Evolutionary conservation across 352 stramenopile genomes (phyloP).

Genomic region (Globisporangium parvum): DNA sequence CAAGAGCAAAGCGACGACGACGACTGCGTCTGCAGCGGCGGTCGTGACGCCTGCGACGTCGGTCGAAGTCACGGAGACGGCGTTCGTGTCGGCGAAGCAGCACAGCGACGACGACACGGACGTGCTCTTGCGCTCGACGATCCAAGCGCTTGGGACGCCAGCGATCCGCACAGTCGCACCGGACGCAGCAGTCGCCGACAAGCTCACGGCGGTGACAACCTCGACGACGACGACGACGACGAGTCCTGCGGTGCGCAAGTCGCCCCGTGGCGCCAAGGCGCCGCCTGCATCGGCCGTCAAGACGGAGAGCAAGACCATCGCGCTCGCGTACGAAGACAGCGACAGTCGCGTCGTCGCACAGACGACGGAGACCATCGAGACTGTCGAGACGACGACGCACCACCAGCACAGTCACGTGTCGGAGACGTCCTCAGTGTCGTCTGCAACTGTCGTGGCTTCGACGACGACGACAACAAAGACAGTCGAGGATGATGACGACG

Average conservation of each 20-base stretch:
- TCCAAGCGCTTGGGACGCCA: conserved; percentile 30
- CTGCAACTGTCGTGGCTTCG: conserved; percentile 4
- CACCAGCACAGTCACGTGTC: not conserved
- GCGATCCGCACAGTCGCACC: conserved; percentile 12
- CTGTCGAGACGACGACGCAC: conserved; percentile 1
- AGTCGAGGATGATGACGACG: conserved; percentile 11
- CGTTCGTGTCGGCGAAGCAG: conserved; percentile 19
- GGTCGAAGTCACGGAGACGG: conserved; percentile 12
- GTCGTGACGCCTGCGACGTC: conserved; percentile 20
- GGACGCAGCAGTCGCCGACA: conserved; percentile 4
- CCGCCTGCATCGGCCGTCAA: conserved; percentile 9
- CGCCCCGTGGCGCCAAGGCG: conserved; percentile 12
- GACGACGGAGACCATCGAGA: conserved; percentile 11
- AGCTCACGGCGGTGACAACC: not conserved
- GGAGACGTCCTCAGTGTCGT: conserved; percentile 3
- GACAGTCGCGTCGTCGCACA: conserved; percentile 8
- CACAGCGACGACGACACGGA: conserved; percentile 44
- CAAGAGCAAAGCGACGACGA: not conserved
- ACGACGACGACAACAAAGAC: conserved; percentile 4
- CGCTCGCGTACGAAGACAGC: conserved; percentile 49
- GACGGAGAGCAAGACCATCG: conserved; percentile 25
- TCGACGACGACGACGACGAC: conserved; percentile 9
- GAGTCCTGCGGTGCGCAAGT: conserved; percentile 8
- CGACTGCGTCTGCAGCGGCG: not conserved
- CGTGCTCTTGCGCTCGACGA: conserved; percentile 44